Conservation (phyloP, 192 early-diverging fungal genomes). For the Borealophlyctis nickersoniae region DNA sequence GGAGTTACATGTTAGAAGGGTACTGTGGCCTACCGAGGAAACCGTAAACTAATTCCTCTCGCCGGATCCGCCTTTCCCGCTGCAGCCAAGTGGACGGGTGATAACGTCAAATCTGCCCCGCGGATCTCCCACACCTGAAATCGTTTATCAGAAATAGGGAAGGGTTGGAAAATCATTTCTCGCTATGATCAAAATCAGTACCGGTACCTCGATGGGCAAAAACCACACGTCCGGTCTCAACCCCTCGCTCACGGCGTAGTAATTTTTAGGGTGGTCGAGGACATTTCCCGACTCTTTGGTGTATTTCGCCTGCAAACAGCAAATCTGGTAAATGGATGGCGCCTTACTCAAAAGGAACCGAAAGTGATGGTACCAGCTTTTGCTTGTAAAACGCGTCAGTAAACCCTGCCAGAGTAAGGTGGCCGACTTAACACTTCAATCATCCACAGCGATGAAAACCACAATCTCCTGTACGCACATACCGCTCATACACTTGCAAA, state of each 20-base stretch:
- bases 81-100: conserved; percentile 19
- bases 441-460: background rate
- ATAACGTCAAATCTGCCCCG: conserved; percentile 15
- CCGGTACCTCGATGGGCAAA: conserved; percentile 18
- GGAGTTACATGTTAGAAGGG: no score
- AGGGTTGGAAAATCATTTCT: no score
- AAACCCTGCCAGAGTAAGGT: no score
- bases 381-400: conserved; percentile 19
- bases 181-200: no score
- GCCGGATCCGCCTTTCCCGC: background rate
- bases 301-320: background rate
- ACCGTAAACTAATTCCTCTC: conserved; percentile 20
- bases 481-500: conserved; percentile 28
- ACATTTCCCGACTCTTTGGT: background rate
- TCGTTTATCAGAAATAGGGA: background rate
- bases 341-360: no score
- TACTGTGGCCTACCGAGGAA: conserved; percentile 12
- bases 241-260: conserved; percentile 13
- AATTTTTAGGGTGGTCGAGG: background rate
- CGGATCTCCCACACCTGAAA: conserved; percentile 24
- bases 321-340: background rate
- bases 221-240: conserved; percentile 18
- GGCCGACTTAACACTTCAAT: no score
- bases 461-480: background rate
- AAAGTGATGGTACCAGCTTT: no score